These are phyloP conservation scores for Candida tetrigidarum DNA, from an alignment of 1,139 yeast species.

Conservation along the genomic window DNA sequence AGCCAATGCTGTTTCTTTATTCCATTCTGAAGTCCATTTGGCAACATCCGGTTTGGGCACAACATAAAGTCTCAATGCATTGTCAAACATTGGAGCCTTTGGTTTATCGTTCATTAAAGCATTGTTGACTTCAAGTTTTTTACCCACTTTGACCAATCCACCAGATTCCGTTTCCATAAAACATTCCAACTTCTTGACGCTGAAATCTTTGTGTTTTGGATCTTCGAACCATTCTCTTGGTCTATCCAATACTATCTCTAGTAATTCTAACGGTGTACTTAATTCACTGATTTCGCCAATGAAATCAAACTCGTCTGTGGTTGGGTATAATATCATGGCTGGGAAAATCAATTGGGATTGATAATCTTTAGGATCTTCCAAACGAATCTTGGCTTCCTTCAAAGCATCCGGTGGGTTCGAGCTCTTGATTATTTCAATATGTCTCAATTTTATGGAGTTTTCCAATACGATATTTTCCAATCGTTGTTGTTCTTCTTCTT, in stretches of 20 bases:
- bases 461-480: conserved; percentile 41
- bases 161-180: conserved; percentile 84
- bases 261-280: conserved; percentile 61
- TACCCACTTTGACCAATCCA: conserved; percentile 86
- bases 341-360: conserved; percentile 84
- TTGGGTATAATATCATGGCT: conserved; percentile 80
- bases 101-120: conserved; percentile 68
- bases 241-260: conserved; percentile 60
- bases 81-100: conserved; percentile 78
- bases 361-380: conserved; percentile 74
- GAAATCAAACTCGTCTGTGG: conserved; percentile 83
- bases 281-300: conserved; percentile 75
- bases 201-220: conserved; percentile 63
- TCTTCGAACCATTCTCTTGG: conserved; percentile 75
- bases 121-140: conserved; percentile 67
- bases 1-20: conserved; percentile 63
- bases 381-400: conserved; percentile 50
- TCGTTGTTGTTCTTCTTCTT: conserved; percentile 35
- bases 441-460: conserved; percentile 61
- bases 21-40: conserved; percentile 70
- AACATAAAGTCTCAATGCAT: conserved; percentile 70
- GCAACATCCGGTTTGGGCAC: conserved; percentile 75
- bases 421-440: conserved; percentile 52
- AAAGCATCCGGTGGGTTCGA: conserved; percentile 53
- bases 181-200: conserved; percentile 63